Evolutionary conservation across 495 filamentous ascomycete genomes (phyloP), one percentile per base, ranked within the genome.

Genomic region (Penicillium manginii): DNA sequence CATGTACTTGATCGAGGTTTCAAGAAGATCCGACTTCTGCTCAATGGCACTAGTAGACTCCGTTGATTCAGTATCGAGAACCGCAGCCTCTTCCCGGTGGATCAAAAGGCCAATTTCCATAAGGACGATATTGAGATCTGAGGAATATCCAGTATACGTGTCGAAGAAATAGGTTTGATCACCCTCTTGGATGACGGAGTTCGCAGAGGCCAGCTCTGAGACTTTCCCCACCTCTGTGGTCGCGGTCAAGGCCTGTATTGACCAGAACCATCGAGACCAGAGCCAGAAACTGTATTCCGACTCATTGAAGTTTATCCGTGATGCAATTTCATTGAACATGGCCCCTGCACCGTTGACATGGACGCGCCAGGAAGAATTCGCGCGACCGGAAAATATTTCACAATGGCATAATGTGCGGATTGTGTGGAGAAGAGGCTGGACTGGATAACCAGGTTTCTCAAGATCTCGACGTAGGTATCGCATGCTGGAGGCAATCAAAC

Each of bases 331-430:
- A 2, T 43, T 37, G 26, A 59, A 54, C n/a, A 63, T 45, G 4
- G 57, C 61, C 2, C 61, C 56, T 11, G 61, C 61, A 8, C 61
- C 61, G 15, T 63, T 63, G 4, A 63, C 52, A 49, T 63, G 61
- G 9, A 55, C 46, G 0, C 61, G 43, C 61, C 61, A 63, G 5
- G 61, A 60, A 2, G 61, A 60, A 29, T 60, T 51, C 2, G 52
- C 57, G 15, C 52, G 57, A 3, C 61, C 61, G 12, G 61, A 63
- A 23, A 55, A 63, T 4, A 63, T 63, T 47, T 63, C 61, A 17
- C 57, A 63, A 11, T 59, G 56, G 31, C 57, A 63, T 11, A 63
- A 47, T 4, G 61, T 63, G 12, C 54, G 59, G 21, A 63, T 59
- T 6, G 61, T 63, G 49, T 59, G 61, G 15, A 63, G 51, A 2